phyloP scores from a whole-genome alignment of 1,284 basidiomycete genomes.

The Ceratobasidium sp. region DNA sequence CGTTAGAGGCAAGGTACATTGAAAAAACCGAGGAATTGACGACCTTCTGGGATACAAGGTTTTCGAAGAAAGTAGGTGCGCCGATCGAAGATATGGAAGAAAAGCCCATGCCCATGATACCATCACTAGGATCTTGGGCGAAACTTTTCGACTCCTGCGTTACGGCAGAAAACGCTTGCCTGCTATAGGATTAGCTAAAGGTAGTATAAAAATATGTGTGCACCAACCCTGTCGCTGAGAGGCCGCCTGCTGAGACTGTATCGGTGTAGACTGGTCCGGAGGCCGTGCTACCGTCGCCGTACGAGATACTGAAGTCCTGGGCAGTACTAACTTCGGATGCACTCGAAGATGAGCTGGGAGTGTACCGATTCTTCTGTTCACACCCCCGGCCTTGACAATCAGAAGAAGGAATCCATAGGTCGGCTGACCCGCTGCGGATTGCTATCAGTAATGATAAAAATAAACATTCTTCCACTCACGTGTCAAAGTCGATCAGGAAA shows the following conservation, averaged over 20 bases:
- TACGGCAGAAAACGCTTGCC: slow-evolving; percentile 20
- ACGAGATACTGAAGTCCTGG: slow-evolving; percentile 51
- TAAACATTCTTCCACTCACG: background rate
- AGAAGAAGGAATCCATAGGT: slow-evolving; percentile 75
- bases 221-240: slow-evolving; percentile 45
- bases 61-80: slow-evolving; percentile 47
- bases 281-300: slow-evolving; percentile 61
- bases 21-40: slow-evolving; percentile 37
- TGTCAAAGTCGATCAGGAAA: slow-evolving; percentile 27
- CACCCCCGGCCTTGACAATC: slow-evolving; percentile 55
- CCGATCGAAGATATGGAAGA: slow-evolving; percentile 40
- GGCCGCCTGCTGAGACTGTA: slow-evolving; percentile 52
- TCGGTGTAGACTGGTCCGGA: slow-evolving; percentile 54
- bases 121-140: slow-evolving; percentile 41
- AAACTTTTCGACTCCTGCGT: slow-evolving; percentile 5
- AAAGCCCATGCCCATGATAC: slow-evolving; percentile 45
- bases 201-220: slow-evolving; percentile 3
- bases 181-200: background rate
- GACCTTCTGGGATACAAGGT: slow-evolving; percentile 24
- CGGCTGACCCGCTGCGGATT: slow-evolving; percentile 76
- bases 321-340: slow-evolving; percentile 48
- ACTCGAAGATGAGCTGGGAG: slow-evolving; percentile 54
- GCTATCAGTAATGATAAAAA: background rate
- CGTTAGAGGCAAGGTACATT: slow-evolving; percentile 49
- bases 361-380: slow-evolving; percentile 56